phyloP scores from a whole-genome alignment of 768 basidiomycete species.

The Hygrophoropsis aurantiaca region DNA sequence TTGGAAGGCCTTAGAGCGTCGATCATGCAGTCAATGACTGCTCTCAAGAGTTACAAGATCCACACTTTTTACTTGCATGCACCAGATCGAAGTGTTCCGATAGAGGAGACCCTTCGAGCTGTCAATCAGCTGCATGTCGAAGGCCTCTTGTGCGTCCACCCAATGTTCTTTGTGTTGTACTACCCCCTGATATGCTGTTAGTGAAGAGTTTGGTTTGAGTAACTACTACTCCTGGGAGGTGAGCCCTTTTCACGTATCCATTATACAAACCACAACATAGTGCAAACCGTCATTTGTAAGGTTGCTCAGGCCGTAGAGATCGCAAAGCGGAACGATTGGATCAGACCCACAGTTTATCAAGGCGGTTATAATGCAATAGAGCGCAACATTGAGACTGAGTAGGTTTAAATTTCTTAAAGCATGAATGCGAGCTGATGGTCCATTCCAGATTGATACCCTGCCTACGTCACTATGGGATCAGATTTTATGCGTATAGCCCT shows the following conservation, averaged over 20 bases:
- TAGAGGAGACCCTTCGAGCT: conserved; percentile 44
- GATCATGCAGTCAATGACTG: conserved; percentile 10
- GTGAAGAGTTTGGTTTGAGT: conserved; percentile 13
- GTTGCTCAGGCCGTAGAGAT: conserved; percentile 48
- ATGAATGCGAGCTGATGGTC: not conserved
- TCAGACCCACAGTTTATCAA: conserved; percentile 52
- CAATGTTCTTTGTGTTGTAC: not conserved
- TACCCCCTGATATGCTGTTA: not conserved
- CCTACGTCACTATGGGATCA: conserved; percentile 40
- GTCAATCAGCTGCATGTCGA: conserved; percentile 49
- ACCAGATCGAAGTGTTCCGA: conserved; percentile 43
- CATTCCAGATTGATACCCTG: conserved; percentile 35
- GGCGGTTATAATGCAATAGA: conserved; percentile 47
- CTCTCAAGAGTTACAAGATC: conserved; percentile 12
- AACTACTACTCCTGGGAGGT: conserved; percentile 36
- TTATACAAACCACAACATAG: not conserved
- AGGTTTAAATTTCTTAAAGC: not conserved
- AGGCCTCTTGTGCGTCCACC: conserved; percentile 55
- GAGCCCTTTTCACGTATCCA: not conserved
- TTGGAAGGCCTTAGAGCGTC: conserved; percentile 11
- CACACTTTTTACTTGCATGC: conserved; percentile 42
- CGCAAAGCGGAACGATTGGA: conserved; percentile 42
- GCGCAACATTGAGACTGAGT: conserved; percentile 38
- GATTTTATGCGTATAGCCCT: conserved; percentile 31
- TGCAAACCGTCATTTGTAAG: conserved; percentile 13